A percentile compares a stretch with the other conserved stretches of the same genome.
Conservation (phyloP, 2,329 filamentous ascomycete species). For the Monosporascus sp. region DNA sequence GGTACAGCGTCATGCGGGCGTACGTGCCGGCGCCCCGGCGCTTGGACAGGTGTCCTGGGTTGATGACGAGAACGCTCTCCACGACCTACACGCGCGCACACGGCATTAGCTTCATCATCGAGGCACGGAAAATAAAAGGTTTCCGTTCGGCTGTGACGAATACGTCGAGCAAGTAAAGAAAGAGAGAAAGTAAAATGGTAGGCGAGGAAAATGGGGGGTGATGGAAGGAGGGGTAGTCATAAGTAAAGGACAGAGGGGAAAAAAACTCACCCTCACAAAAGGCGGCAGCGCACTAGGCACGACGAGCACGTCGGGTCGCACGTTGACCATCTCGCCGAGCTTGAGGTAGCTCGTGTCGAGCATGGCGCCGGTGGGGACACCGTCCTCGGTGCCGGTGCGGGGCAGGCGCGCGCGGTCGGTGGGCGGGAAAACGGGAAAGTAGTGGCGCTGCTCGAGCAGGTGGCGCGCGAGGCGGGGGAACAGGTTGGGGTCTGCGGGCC, state of each 20-base stretch:
- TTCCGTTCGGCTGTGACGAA: background rate
- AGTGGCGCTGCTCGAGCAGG: constrained; percentile 84
- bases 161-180: background rate
- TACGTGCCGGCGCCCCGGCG: constrained; percentile 80
- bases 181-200: too few species aligned
- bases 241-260: background rate
- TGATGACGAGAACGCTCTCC: constrained; percentile 83
- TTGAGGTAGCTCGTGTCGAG: constrained; percentile 81
- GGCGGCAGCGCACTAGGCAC: constrained; percentile 77
- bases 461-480: constrained; percentile 69
- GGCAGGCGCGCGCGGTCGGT: constrained; percentile 62
- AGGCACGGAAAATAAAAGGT: background rate
- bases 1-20: constrained; percentile 70
- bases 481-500: constrained; percentile 51
- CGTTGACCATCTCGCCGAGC: constrained; percentile 84
- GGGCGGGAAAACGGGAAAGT: constrained; percentile 84
- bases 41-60: constrained; percentile 84
- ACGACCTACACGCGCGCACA: constrained; percentile 59
- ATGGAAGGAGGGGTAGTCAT: too few species aligned
- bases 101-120: constrained; percentile 5
- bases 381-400: constrained; percentile 56
- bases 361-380: constrained; percentile 65
- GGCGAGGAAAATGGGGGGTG: too few species aligned
- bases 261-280: constrained; percentile 70
- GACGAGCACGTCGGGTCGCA: constrained; percentile 78